A percentile compares a stretch with the other conserved stretches of the same genome.
Conservation (phyloP, 2,329 filamentous ascomycete species). For the Pseudohalonectria lignicola region DNA sequence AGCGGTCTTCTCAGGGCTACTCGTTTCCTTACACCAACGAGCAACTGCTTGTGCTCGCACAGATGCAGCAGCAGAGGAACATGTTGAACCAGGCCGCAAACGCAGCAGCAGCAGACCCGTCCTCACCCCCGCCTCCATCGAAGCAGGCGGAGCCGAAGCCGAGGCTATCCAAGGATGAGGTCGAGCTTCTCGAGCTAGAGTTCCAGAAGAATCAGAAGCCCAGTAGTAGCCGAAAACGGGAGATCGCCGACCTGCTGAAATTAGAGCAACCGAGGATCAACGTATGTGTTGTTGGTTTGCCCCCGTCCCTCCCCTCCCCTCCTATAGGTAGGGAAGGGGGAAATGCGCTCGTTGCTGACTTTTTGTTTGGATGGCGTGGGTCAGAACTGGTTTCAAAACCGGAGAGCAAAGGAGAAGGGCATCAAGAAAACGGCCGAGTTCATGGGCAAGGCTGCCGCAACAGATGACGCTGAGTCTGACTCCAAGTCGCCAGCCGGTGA, state of each 20-base stretch:
- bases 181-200: slow-evolving; percentile 47
- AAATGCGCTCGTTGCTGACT: slow-evolving; percentile 15
- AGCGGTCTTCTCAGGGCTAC: slow-evolving; percentile 2
- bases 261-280: slow-evolving; percentile 56
- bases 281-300: slow-evolving; percentile 23
- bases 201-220: slow-evolving; percentile 56
- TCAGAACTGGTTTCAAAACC: slow-evolving; percentile 61
- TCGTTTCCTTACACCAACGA: slow-evolving; percentile 5
- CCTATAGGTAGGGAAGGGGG: background rate
- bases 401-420: slow-evolving; percentile 54
- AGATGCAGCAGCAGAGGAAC: slow-evolving; percentile 9
- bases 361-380: background rate
- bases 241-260: slow-evolving; percentile 48
- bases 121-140: background rate
- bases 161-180: slow-evolving; percentile 46
- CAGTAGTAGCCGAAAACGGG: slow-evolving; percentile 49
- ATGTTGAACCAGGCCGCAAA: slow-evolving; percentile 9
- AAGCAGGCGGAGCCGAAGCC: slow-evolving; percentile 37
- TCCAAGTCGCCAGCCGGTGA: slow-evolving; percentile 17
- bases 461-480: slow-evolving; percentile 14
- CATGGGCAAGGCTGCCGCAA: slow-evolving; percentile 21
- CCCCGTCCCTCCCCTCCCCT: slow-evolving; percentile 1
- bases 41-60: slow-evolving; percentile 6
- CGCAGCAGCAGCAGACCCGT: slow-evolving; percentile 14
- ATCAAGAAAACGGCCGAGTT: slow-evolving; percentile 42